Evolutionary conservation across 2,329 filamentous ascomycete species (phyloP).

Genomic region (Aspergillus piperis): DNA sequence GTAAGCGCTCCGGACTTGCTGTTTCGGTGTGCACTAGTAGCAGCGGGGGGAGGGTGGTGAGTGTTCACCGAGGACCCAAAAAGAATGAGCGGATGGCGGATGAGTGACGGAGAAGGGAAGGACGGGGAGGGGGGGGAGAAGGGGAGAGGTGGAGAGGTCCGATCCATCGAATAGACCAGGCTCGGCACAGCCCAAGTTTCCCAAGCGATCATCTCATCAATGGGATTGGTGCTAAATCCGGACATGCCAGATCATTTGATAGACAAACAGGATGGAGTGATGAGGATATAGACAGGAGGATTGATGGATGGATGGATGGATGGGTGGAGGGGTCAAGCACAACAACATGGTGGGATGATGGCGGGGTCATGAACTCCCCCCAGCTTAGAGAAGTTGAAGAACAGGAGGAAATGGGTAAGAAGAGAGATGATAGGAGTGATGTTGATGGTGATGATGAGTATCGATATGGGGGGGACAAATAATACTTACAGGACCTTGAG

Average conservation of each 20-base stretch:
- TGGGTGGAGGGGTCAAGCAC: constrained; percentile 1
- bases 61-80: constrained; percentile 46
- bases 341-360: constrained; percentile 14
- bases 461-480: too few relatives aligned
- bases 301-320: neutral
- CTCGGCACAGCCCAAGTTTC: constrained; percentile 2
- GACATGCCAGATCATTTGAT: too few relatives aligned
- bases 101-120: constrained; percentile 17
- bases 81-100: constrained; percentile 26
- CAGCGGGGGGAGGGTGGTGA: constrained; percentile 29
- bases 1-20: constrained; percentile 18
- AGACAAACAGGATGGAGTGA: neutral
- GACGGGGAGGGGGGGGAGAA: constrained; percentile 4
- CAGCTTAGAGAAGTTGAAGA: neutral
- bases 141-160: constrained; percentile 20
- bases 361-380: constrained; percentile 18
- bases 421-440: neutral
- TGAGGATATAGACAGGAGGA: neutral
- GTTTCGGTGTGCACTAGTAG: constrained; percentile 34
- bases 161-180: constrained; percentile 21
- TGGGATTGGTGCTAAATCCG: neutral
- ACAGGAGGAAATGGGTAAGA: neutral
- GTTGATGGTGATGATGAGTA: too few relatives aligned
- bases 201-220: neutral
- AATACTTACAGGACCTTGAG: neutral